These are phyloP conservation scores for Arthrobotrys entomopaga DNA, from an alignment of 2,329 filamentous ascomycete genomes.

Conservation along the genomic window DNA sequence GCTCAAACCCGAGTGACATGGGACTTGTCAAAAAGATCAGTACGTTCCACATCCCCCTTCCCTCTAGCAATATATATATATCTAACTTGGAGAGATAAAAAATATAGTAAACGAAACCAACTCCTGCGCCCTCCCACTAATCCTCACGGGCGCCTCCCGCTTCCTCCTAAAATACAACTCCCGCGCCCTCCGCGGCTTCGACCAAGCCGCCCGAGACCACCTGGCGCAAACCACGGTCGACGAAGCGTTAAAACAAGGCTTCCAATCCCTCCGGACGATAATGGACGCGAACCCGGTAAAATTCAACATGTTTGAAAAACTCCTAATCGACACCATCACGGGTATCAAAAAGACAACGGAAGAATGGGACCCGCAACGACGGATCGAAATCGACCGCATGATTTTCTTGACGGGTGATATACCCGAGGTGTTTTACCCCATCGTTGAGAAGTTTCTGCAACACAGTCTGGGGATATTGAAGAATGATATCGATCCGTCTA, in stretches of 20 bases:
- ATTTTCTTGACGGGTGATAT: conserved; percentile 59
- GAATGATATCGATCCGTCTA: conserved; percentile 58
- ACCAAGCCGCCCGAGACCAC: conserved; percentile 57
- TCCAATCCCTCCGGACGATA: conserved; percentile 52
- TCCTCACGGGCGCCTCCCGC: conserved; percentile 58
- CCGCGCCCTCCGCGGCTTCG: conserved; percentile 57
- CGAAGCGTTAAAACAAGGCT: conserved; percentile 46
- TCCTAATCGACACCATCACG: conserved; percentile 58
- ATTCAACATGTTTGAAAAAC: conserved; percentile 58
- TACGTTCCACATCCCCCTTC: conserved; percentile 18
- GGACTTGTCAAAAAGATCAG: conserved; percentile 57
- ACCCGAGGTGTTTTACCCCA: conserved; percentile 56
- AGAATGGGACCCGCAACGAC: conserved; percentile 55
- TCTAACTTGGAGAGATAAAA: conserved; percentile 5
- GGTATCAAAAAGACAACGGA: conserved; percentile 56
- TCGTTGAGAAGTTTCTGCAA: conserved; percentile 57
- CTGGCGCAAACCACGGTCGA: conserved; percentile 53
- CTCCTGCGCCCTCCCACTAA: conserved; percentile 58
- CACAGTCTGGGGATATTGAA: conserved; percentile 56
- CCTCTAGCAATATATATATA: no score
- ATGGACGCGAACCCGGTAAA: conserved; percentile 58
- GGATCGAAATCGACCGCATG: conserved; percentile 56
- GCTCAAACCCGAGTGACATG: conserved; percentile 55
- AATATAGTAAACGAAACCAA: conserved; percentile 57
- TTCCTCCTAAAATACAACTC: conserved; percentile 59